Evolutionary conservation across 164 flowering plant genomes (phyloP), one percentile per base, ranked within the genome.

Genomic region (Tetrastigma voinierianum): DNA sequence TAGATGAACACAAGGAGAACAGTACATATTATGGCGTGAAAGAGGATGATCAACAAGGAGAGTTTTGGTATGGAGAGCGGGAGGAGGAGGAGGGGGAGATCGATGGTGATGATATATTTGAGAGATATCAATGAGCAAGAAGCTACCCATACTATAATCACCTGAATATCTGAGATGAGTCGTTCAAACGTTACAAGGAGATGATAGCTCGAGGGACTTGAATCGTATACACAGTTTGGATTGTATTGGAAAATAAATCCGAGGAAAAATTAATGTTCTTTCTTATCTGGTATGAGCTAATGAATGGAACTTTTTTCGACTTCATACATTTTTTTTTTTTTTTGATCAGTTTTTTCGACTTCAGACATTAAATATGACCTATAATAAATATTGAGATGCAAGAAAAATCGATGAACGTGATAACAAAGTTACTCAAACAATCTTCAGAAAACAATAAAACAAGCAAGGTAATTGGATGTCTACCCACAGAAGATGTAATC

Each of bases 151-250:
- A n/a, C n/a, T n/a, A n/a, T n/a, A 77, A 68, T 20, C 83, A 79
- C 57, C 74, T 78, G 10, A 59, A 62, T 67, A 59, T 80, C 62
- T 80, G 80, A 1, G 73, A 68, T 0, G 69, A 77, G 44, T 77
- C 81, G 0, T 55, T 82, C 46, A 70, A 75, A 54, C 69, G 74
- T 1, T 73, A 46, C 24, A 74, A 70, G 21, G 80, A 81, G 17
- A 78, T 69, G 80, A 23, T 75, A 11, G 59, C 67, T 9, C 55
- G 74, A 24, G 80, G 72, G 13, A 62, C 61, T 58, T 74, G 57
- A 65, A 46, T 32, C 6, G 6, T 32, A 32, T 32, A 7, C 40
- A 32, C 40, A 32, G 40, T 43, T 13, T 7, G 32, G 8, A 64
- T 43, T 43, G 21, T 40, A 14, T 7, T 24, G 1, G 32, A 57